Evolutionary conservation across 2,329 filamentous ascomycete species (phyloP).

Genomic region (Rachicladosporium sp.): DNA sequence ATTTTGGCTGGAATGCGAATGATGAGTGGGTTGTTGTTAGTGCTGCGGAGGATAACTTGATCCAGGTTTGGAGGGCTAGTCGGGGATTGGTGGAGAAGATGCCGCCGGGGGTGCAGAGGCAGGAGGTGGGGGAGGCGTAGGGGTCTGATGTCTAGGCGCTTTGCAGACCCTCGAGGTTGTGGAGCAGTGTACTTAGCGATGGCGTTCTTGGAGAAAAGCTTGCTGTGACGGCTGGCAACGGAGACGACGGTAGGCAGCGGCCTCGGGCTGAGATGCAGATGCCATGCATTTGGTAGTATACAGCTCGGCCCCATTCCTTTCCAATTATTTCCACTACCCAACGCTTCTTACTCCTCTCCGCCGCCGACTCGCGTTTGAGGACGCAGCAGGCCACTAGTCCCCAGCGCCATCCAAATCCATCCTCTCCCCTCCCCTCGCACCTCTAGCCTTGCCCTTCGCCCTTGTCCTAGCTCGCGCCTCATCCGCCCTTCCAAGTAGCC

Average conservation of each 20-base stretch:
- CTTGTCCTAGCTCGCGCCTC: constrained; percentile 2
- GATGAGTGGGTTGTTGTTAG: constrained; percentile 95
- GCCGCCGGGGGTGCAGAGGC: constrained; percentile 19
- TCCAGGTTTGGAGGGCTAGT: constrained; percentile 60
- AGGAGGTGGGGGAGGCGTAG: constrained; percentile 19
- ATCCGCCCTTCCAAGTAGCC: constrained; percentile 5
- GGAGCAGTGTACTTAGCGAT: too few species aligned
- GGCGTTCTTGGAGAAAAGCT: too few species aligned
- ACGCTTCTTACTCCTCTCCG: too few species aligned
- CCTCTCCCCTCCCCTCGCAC: constrained; percentile 3
- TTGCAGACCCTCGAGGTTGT: too few species aligned
- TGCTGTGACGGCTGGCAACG: too few species aligned
- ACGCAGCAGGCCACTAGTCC: background rate
- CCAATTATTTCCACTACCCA: too few species aligned
- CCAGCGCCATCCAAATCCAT: constrained; percentile 13
- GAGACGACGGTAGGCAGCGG: too few species aligned
- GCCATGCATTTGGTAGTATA: too few species aligned
- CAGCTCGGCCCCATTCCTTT: too few species aligned
- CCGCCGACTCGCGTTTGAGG: too few species aligned
- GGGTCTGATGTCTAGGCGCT: too few species aligned
- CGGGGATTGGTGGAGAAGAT: constrained; percentile 23
- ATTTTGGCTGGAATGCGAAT: constrained; percentile 96
- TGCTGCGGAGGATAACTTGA: constrained; percentile 88
- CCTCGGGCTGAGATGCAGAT: too few species aligned
- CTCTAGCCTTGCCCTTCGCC: constrained; percentile 2